These are phyloP conservation scores for Guadua angustifolia DNA, from an alignment of 176 grass and related monocot genomes.

Conservation along the genomic window DNA sequence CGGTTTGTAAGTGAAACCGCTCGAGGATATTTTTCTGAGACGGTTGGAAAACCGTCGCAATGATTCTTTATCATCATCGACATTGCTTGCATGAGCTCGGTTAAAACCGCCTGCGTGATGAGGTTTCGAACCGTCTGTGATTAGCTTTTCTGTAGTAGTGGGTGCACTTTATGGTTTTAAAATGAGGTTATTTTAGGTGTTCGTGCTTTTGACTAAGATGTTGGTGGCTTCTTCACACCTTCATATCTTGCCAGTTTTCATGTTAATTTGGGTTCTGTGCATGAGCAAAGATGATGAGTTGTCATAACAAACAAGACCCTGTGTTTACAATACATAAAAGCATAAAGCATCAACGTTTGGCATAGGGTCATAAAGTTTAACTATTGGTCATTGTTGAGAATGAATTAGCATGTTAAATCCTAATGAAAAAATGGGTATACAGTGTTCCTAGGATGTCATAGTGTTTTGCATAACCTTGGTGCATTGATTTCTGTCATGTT, in stretches of 20 bases:
- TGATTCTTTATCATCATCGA: too few relatives aligned
- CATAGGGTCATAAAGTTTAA: neutral
- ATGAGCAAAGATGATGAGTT: neutral
- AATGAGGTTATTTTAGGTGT: neutral
- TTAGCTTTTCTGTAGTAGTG: too few relatives aligned
- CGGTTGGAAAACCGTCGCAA: too few relatives aligned
- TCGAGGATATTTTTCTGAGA: too few relatives aligned
- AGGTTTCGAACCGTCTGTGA: too few relatives aligned
- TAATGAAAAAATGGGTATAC: neutral
- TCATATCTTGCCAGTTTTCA: neutral
- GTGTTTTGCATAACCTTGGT: too few relatives aligned
- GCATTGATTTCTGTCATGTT: too few relatives aligned
- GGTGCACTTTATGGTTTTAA: neutral
- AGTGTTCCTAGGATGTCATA: too few relatives aligned
- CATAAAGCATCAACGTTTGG: neutral
- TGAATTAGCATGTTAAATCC: neutral
- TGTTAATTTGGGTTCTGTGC: slow-evolving; percentile 34
- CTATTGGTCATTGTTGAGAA: neutral
- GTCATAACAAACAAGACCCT: neutral
- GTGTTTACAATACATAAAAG: neutral
- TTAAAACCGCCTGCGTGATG: too few relatives aligned
- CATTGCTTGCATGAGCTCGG: too few relatives aligned
- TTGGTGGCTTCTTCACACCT: neutral
- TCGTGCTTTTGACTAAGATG: neutral
- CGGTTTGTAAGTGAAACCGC: too few relatives aligned